Base-by-base conservation (phyloP, 345 rosid species). In the Combretum micranthum region DNA sequence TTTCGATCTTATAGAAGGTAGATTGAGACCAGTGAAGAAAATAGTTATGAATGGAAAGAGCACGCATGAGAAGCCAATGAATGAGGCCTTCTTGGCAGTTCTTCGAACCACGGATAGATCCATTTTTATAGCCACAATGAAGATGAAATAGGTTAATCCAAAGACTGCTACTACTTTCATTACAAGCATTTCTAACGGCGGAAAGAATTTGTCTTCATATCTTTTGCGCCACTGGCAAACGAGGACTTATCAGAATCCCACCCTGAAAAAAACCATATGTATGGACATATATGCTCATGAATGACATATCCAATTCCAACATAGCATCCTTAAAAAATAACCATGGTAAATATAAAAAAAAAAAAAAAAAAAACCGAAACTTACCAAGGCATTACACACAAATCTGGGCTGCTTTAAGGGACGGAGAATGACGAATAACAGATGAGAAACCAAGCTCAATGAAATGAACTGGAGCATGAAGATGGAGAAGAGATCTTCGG, bases 121-220 rank as follows among this genome's bases (percentile, higher is more conserved):
- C 45, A 42, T 50, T 17, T 56, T 64, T 44, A 64, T 56, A 12
- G 52, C 32, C 17, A 64, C 44, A 3, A 56, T 44, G 68, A 56
- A 64, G 54, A 64, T 43, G 12, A 42, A 50, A 22, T 42, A 42
- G 22, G 18, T 10, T 20, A 57, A 12, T 20, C 62, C 62, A 15
- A 64, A 32, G 23, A 0, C 9, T 16, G 60, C 56, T 46, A 44
- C 8, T 12, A 14, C 9, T 22, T 42, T 44, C 2, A 16, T 20
- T 44, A 56, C 7, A 11, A 57, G 15, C 2, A 48, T 20, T 44
- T 56, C 68, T 42, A 49, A 23, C 0, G 4, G 23, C 3, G 50
- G 56, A 26, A 42, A 57, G 39, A 18, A 1, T 42, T 16, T 17
- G 2, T 1, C 2, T 1, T 15, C 2, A 12, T 5, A 48, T 15